Evolutionary conservation across 1,139 yeast genomes (phyloP).

Genomic region (Lipomyces yarrowii): DNA sequence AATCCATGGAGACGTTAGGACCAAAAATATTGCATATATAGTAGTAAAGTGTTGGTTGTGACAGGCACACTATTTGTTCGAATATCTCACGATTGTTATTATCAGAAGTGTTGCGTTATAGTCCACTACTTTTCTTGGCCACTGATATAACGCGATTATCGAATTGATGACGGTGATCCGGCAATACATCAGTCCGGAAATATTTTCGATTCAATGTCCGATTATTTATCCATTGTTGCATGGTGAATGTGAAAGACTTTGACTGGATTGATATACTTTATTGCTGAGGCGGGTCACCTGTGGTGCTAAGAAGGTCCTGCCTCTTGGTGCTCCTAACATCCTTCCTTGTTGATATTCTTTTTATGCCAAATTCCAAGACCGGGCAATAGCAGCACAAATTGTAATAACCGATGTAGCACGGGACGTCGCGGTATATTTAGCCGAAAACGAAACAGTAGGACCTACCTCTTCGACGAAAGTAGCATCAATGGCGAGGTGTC

Average conservation of each 20-base stretch:
- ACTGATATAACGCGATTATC: neutral
- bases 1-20: neutral
- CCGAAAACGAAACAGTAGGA: neutral
- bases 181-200: neutral
- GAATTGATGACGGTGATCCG: neutral
- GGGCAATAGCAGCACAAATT: neutral
- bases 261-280: neutral
- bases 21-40: neutral
- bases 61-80: neutral
- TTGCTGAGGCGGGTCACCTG: neutral
- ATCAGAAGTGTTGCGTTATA: neutral
- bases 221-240: neutral
- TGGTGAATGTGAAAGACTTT: neutral
- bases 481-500: slow-evolving; percentile 38
- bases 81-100: neutral
- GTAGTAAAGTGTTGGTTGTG: neutral
- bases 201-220: neutral
- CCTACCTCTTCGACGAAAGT: slow-evolving; percentile 33
- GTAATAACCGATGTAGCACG: neutral
- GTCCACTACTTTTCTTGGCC: too few species aligned
- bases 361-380: neutral
- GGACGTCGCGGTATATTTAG: neutral
- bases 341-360: neutral
- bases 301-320: neutral
- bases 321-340: neutral